Evolutionary conservation across 192 early-diverging fungal genomes (phyloP), one percentile per base, ranked within the genome.

Genomic region (Haplosporangium gracile): DNA sequence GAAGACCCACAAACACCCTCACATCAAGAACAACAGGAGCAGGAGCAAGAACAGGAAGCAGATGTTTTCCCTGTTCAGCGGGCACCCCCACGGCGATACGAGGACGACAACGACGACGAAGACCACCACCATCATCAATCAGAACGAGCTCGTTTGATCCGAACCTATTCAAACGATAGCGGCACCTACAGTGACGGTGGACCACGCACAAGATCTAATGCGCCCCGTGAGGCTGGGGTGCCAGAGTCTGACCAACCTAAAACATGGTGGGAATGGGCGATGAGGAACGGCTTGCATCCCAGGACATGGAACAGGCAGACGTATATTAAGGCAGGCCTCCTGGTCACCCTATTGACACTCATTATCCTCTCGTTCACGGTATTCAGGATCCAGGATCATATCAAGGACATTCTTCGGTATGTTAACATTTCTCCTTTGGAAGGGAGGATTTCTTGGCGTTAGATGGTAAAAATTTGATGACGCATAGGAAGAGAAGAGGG

Each of bases 311-410:
- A 11, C 15, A 13, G 51, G 36, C 78, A 86, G 75, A 86, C 84
- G 15, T 86, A 78, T 15, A 73, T 86, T 51, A 86, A 81, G 53
- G 79, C 79, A 16, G 68, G 20, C 2, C 53, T 86, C 22, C 24
- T 86, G 6, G 60, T 68, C 5, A 78, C 72, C 15, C 13, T 86
- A 72, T 2, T 86, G 29, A 86, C 84, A 0, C 51, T 86, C 22
- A 68, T 86, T 34, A 73, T 86, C 11, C 36, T 86, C 22, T 80
- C 84, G 8, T 81, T 86, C 39, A 86, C 84, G 36, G 89, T 90
- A 3, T 85, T 90, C 47, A 79, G 79, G 22, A 68, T 90, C 43
- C 89, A 90, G 57, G 82, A 90, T 51, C 89, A 90, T 47, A 85
- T 90, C 68, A 90, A 88, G 63, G 89, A 90, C 7, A 70, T 83